Percentiles rank a stretch among this genome's conserved stretches.
phyloP scores from a whole-genome alignment of 768 basidiomycete species.

The Xerocomellus amylosporus region DNA sequence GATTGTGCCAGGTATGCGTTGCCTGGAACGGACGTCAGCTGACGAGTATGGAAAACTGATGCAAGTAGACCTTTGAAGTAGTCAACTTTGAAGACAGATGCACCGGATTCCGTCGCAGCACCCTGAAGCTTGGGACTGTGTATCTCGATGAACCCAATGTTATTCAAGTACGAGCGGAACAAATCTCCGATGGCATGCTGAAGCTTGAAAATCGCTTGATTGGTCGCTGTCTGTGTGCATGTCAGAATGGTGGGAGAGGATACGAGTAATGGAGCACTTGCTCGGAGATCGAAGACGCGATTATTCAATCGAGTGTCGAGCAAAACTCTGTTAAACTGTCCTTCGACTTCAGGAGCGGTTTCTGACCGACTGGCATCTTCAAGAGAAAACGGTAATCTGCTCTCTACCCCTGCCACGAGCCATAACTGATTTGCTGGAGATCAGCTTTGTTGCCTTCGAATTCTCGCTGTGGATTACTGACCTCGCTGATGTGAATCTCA shows the following conservation, averaged over 20 bases:
- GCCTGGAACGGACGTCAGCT: slow-evolving; percentile 44
- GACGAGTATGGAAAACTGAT: background rate
- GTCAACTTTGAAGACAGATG: slow-evolving; percentile 94
- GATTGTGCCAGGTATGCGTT: slow-evolving; percentile 93
- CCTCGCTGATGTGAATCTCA: slow-evolving; percentile 83
- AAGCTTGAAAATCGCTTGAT: slow-evolving; percentile 92
- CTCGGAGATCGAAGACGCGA: slow-evolving; percentile 90
- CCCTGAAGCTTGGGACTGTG: slow-evolving; percentile 98
- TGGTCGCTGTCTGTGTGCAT: slow-evolving; percentile 74
- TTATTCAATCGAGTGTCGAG: slow-evolving; percentile 94
- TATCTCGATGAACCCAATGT: slow-evolving; percentile 84
- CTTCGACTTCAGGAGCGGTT: slow-evolving; percentile 56
- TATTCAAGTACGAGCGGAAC: slow-evolving; percentile 80
- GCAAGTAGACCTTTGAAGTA: slow-evolving; percentile 83
- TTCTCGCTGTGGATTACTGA: slow-evolving; percentile 30
- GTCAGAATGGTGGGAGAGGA: slow-evolving; percentile 6
- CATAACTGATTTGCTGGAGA: slow-evolving; percentile 54
- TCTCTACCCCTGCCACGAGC: slow-evolving; percentile 77
- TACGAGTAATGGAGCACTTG: slow-evolving; percentile 35
- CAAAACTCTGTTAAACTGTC: slow-evolving; percentile 75
- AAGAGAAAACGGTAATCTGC: slow-evolving; percentile 81
- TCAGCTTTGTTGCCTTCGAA: slow-evolving; percentile 1
- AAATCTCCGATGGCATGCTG: slow-evolving; percentile 85
- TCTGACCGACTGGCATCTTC: slow-evolving; percentile 92
- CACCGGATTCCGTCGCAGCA: slow-evolving; percentile 94